Base-by-base conservation (phyloP, 148 eudicot species). In the Chenopodium formosanum region DNA sequence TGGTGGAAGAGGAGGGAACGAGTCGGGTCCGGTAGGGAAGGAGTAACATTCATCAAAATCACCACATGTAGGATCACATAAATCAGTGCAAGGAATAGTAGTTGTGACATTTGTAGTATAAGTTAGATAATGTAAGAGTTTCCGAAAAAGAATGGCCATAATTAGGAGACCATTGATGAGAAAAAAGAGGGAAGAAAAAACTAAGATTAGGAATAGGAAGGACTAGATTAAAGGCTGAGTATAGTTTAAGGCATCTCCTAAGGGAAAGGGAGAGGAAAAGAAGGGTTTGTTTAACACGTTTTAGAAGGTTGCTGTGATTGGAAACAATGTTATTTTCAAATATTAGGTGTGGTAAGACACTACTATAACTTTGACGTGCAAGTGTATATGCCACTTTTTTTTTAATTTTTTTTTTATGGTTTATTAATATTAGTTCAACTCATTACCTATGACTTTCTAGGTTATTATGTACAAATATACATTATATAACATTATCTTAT, bases 41-140 rank as follows among this genome's bases (percentile, higher is more conserved):
- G 77, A 50, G 82, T 76, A 68, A 84, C 90, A 89, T 58, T 74
- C 82, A 17, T 76, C 74, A 50, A 80, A 80, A 32, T 71, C 78
- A 73, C 64, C 70, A 73, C 83, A 80, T 16, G 71, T 13, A 0
- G 82, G 82, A 60, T 83, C 85, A 62, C 89, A 85, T 40, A 53
- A 85, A 20, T 87, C 79, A 46, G 78, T 27, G 70, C 90, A 90
- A 20, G 86, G 86, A 70, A 13, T 25, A 71, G 66, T 17, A 46
- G 53, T 79, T 10, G 86, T 75, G 34, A 83, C 73, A 82, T 90
- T 89, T 32, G 78, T 47, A 50, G 72, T 40, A 4, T 83, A 52
- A 34, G 81, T 64, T 37, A 32, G 9, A 62, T 13, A 31, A 34
- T 74, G 86, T 34, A 86, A 85, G 47, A 91, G 90, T 70, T 88